Evolutionary conservation across 108 stramenopile species (phyloP).

Genomic region (Craspedostauros australis): DNA sequence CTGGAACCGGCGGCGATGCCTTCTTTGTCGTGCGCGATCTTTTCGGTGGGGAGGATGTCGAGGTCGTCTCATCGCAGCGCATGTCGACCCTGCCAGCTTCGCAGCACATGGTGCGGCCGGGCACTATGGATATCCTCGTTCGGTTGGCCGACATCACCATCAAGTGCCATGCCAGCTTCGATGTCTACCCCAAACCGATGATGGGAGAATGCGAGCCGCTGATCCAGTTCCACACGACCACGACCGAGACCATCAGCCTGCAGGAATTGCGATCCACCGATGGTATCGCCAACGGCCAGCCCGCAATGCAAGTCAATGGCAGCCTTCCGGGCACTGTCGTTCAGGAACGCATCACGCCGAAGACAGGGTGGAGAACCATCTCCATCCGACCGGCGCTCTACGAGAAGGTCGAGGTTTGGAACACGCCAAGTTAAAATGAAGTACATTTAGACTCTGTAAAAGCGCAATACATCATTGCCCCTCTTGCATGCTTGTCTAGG

Average conservation of each 20-base stretch:
- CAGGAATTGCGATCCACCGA: slow-evolving; percentile 55
- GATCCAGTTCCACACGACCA: slow-evolving; percentile 83
- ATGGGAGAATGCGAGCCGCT: slow-evolving; percentile 64
- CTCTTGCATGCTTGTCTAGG: too few species aligned
- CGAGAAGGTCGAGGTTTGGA: slow-evolving; percentile 52
- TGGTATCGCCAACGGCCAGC: slow-evolving; percentile 7
- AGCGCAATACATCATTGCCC: too few species aligned
- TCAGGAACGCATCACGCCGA: slow-evolving; percentile 62
- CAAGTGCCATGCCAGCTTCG: slow-evolving; percentile 82
- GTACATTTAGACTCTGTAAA: too few species aligned
- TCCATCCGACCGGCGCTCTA: slow-evolving; percentile 83
- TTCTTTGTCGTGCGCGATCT: slow-evolving; percentile 79
- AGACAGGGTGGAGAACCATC: slow-evolving; percentile 73
- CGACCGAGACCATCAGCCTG: slow-evolving; percentile 73
- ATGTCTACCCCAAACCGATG: slow-evolving; percentile 70
- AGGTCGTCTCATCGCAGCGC: slow-evolving; percentile 72
- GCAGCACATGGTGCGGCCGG: slow-evolving; percentile 27
- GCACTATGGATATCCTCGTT: slow-evolving; percentile 76
- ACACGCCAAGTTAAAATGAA: slow-evolving; percentile 51
- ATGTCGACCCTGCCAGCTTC: slow-evolving; percentile 13
- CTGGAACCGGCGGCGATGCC: slow-evolving; percentile 83
- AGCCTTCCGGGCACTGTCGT: too few species aligned
- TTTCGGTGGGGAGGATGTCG: slow-evolving; percentile 84
- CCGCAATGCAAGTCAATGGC: slow-evolving; percentile 1
- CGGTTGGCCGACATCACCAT: slow-evolving; percentile 62